These are phyloP conservation scores for Vigna mungo DNA, from an alignment of 306 rosid genomes.

Conservation along the genomic window DNA sequence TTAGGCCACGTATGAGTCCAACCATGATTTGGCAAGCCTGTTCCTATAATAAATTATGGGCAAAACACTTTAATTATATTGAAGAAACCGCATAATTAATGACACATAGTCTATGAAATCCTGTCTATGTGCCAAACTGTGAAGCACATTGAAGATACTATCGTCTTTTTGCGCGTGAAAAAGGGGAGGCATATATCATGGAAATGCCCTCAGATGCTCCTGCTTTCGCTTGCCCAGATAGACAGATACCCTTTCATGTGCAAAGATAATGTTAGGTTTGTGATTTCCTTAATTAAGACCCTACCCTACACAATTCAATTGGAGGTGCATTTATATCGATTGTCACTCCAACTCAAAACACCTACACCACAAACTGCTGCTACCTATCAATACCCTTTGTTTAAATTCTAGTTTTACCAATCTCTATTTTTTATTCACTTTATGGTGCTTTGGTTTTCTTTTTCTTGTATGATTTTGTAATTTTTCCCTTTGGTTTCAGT, in stretches of 20 bases:
- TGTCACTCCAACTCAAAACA: neutral
- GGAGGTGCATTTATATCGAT: neutral
- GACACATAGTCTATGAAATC: constrained; percentile 23
- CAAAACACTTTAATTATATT: constrained; percentile 29
- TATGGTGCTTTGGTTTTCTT: too few species aligned
- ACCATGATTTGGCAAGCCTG: constrained; percentile 31
- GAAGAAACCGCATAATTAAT: constrained; percentile 2
- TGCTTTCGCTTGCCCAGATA: constrained; percentile 42
- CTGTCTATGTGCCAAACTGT: constrained; percentile 22
- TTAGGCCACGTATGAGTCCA: constrained; percentile 8
- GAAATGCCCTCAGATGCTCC: constrained; percentile 33
- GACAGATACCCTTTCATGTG: constrained; percentile 42
- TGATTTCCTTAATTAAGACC: constrained; percentile 4
- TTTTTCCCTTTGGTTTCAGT: too few species aligned
- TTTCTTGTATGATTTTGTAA: too few species aligned
- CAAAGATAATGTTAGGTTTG: neutral
- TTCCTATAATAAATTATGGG: neutral
- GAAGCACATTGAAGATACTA: constrained; percentile 17
- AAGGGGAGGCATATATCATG: constrained; percentile 43
- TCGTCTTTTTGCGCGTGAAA: constrained; percentile 28
- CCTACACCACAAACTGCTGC: neutral
- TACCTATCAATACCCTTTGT: neutral
- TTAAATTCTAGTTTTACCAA: too few species aligned
- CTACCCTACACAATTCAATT: constrained; percentile 24
- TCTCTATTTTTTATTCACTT: too few species aligned